Evolutionary conservation across 2,329 filamentous ascomycete genomes (phyloP).

Genomic region (Xylariaceae sp.): DNA sequence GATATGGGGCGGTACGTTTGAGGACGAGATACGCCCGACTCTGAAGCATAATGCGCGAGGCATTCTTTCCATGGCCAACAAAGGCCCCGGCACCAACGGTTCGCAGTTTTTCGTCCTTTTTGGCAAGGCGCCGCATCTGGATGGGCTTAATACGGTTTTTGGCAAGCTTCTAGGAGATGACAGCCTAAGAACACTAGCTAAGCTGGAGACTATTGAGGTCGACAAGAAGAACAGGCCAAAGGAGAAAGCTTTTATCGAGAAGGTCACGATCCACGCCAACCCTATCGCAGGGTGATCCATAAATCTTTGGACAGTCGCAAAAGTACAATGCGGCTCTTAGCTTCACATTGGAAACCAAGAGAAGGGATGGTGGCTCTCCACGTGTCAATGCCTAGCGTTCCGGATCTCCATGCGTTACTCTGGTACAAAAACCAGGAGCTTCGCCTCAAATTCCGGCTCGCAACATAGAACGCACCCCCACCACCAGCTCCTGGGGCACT

Average conservation of each 20-base stretch:
- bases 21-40: conserved; percentile 78
- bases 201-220: conserved; percentile 73
- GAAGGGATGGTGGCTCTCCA: neutral
- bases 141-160: conserved; percentile 85
- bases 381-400: too few relatives aligned
- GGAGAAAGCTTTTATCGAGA: conserved; percentile 69
- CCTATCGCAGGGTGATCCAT: conserved; percentile 66
- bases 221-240: conserved; percentile 81
- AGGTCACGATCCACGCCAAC: conserved; percentile 78
- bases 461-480: too few relatives aligned
- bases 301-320: neutral
- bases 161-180: conserved; percentile 74
- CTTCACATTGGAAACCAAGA: neutral
- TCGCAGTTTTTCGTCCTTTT: conserved; percentile 85
- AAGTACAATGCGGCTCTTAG: neutral
- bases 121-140: conserved; percentile 78
- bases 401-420: too few relatives aligned
- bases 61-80: conserved; percentile 80
- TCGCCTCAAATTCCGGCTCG: too few relatives aligned
- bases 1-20: conserved; percentile 76
- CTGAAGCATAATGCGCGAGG: conserved; percentile 72
- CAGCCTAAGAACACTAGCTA: conserved; percentile 67
- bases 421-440: too few relatives aligned
- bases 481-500: too few relatives aligned
- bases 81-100: conserved; percentile 74